phyloP scores from a whole-genome alignment of 306 rosid genomes.

The Dicorynia guianensis region DNA sequence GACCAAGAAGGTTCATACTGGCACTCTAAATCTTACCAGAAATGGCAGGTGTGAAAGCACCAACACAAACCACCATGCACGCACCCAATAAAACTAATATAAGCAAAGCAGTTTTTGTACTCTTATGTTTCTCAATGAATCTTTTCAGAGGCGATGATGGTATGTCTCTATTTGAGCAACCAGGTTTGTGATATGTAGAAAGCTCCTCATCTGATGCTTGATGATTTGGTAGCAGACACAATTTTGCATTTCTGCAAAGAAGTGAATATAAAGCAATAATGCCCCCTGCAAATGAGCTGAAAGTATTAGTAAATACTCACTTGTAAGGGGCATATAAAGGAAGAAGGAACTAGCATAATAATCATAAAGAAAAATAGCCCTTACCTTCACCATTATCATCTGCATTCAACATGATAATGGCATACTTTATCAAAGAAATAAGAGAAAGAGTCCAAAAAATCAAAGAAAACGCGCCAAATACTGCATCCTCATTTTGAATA shows the following conservation, averaged over 20 bases:
- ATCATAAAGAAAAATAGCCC: slow-evolving; percentile 25
- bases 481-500: slow-evolving; percentile 67
- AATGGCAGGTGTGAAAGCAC: slow-evolving; percentile 79
- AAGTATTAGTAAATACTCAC: slow-evolving; percentile 30
- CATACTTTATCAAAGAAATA: slow-evolving; percentile 71
- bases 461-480: slow-evolving; percentile 78
- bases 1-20: slow-evolving; percentile 20
- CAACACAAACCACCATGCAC: slow-evolving; percentile 78
- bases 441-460: slow-evolving; percentile 80
- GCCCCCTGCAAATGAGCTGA: slow-evolving; percentile 72
- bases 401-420: slow-evolving; percentile 57
- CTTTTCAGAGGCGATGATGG: slow-evolving; percentile 61
- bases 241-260: slow-evolving; percentile 80
- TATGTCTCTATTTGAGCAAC: slow-evolving; percentile 56
- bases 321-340: neutral
- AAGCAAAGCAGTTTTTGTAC: slow-evolving; percentile 61
- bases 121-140: slow-evolving; percentile 75
- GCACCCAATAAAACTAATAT: slow-evolving; percentile 76
- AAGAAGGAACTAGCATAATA: slow-evolving; percentile 14
- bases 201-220: slow-evolving; percentile 93
- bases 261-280: slow-evolving; percentile 72
- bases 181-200: slow-evolving; percentile 62
- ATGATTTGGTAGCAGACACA: slow-evolving; percentile 74
- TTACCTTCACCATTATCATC: slow-evolving; percentile 88
- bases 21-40: slow-evolving; percentile 57